Conservation (phyloP, 2,329 filamentous ascomycete species). For the Talaromyces pinophilus region DNA sequence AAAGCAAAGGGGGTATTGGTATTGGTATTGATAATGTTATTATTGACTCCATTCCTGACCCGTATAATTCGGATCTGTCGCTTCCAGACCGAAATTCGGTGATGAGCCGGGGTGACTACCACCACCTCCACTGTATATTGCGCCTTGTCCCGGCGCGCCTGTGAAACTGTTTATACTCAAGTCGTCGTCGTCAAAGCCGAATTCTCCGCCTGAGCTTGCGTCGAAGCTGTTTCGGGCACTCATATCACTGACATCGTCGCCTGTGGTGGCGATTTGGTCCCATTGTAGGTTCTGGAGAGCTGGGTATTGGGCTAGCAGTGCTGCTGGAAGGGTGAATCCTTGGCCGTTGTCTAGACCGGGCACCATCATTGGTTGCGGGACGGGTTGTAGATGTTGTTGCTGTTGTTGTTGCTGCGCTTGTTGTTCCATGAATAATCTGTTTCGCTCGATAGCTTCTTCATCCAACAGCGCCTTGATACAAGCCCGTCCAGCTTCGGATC, state of each 20-base stretch:
- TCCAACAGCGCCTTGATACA: slow-evolving; percentile 98
- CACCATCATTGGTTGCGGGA: slow-evolving; percentile 61
- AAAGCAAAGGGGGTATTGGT: slow-evolving; percentile 12
- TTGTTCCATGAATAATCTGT: slow-evolving; percentile 73
- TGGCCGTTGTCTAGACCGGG: slow-evolving; percentile 61
- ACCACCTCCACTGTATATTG: slow-evolving; percentile 31
- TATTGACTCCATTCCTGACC: slow-evolving; percentile 35
- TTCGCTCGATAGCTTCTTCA: slow-evolving; percentile 83
- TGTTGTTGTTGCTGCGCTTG: slow-evolving; percentile 54
- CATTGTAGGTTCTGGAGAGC: slow-evolving; percentile 89
- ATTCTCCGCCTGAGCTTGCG: slow-evolving; percentile 48
- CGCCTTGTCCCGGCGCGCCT: slow-evolving; percentile 35
- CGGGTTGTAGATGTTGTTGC: slow-evolving; percentile 57
- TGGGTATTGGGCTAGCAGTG: slow-evolving; percentile 87
- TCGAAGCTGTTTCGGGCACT: slow-evolving; percentile 62
- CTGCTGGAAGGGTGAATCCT: slow-evolving; percentile 75
- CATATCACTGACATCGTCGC: slow-evolving; percentile 60
- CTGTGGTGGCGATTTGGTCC: slow-evolving; percentile 67
- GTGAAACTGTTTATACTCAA: slow-evolving; percentile 28
- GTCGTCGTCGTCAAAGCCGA: slow-evolving; percentile 47
- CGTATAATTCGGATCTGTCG: slow-evolving; percentile 31
- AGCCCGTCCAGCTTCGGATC: slow-evolving; percentile 89
- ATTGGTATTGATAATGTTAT: not conserved
- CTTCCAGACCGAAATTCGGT: slow-evolving; percentile 36
- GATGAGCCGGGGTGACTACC: slow-evolving; percentile 4